These are phyloP conservation scores for Boeremia exigua DNA, from an alignment of 2,329 filamentous ascomycete species.

Conservation along the genomic window DNA sequence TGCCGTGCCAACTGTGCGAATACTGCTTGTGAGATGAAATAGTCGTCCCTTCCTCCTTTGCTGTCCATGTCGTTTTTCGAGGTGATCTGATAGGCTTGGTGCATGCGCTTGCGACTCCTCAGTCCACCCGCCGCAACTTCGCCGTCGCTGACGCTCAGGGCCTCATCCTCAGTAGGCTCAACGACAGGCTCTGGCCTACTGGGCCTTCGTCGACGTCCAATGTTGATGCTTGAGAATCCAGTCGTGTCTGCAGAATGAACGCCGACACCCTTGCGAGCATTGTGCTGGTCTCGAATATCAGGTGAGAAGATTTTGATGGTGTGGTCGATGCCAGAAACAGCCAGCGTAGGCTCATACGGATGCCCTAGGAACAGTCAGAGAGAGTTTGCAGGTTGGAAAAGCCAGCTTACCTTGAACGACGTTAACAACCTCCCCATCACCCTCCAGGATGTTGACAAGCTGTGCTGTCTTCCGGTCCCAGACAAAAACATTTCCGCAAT, in stretches of 20 bases:
- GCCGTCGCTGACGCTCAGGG: constrained; percentile 43
- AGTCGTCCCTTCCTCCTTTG: constrained; percentile 63
- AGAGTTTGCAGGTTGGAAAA: neutral
- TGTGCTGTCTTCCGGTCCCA: constrained; percentile 69
- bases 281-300: constrained; percentile 62
- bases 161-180: constrained; percentile 10
- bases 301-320: constrained; percentile 73
- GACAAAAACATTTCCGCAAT: constrained; percentile 71
- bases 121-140: constrained; percentile 56
- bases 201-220: constrained; percentile 27
- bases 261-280: constrained; percentile 64
- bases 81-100: constrained; percentile 66
- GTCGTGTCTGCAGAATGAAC: constrained; percentile 56
- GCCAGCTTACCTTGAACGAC: constrained; percentile 63
- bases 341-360: constrained; percentile 70
- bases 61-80: constrained; percentile 67
- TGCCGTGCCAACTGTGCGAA: constrained; percentile 47
- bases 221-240: constrained; percentile 50
- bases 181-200: constrained; percentile 13
- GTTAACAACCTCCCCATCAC: constrained; percentile 73
- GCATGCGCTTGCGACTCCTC: constrained; percentile 63
- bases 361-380: constrained; percentile 54
- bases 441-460: constrained; percentile 69
- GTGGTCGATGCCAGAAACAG: constrained; percentile 70
- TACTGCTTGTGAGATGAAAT: constrained; percentile 57